Percentiles rank a stretch among this genome's conserved stretches.
phyloP scores from a whole-genome alignment of 805 yeast genomes.

The Helenozyma rhizophorensis region DNA sequence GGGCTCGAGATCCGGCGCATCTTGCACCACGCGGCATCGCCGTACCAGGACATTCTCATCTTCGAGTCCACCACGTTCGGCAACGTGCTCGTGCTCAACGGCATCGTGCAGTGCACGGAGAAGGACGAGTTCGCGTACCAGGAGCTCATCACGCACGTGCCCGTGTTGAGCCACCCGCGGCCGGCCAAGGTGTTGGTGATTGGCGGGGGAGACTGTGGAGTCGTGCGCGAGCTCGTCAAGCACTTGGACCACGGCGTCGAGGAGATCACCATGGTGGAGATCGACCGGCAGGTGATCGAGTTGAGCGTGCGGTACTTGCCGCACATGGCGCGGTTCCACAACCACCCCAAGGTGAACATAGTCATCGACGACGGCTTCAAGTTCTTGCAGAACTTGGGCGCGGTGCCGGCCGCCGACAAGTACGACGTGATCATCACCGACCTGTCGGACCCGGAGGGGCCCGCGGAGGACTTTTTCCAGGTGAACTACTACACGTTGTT shows the following conservation, averaged over 20 bases:
- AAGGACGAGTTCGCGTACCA: constrained; percentile 92
- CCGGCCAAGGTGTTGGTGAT: constrained; percentile 80
- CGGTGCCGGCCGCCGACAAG: constrained; percentile 34
- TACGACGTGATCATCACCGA: constrained; percentile 88
- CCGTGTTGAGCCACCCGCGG: constrained; percentile 68
- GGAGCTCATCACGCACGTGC: constrained; percentile 84
- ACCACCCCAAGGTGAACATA: constrained; percentile 62
- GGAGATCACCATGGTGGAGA: constrained; percentile 76
- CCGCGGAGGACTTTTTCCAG: constrained; percentile 87
- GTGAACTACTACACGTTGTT: constrained; percentile 68
- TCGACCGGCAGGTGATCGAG: constrained; percentile 77
- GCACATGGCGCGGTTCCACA: constrained; percentile 62
- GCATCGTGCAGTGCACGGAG: constrained; percentile 87
- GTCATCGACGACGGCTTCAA: constrained; percentile 81
- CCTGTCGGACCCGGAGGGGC: constrained; percentile 94
- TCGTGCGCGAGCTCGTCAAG: constrained; percentile 80
- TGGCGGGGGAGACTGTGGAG: constrained; percentile 98
- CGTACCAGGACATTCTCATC: constrained; percentile 77
- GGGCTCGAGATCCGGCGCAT: constrained; percentile 58
- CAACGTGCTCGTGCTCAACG: constrained; percentile 84
- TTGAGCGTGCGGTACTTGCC: constrained; percentile 72
- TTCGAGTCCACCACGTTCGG: constrained; percentile 76
- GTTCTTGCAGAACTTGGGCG: constrained; percentile 44
- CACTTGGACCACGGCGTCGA: constrained; percentile 49
- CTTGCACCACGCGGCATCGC: constrained; percentile 62